These are phyloP conservation scores for Phytopythium cucurbitacearum DNA, from an alignment of 352 stramenopile species.

Conservation along the genomic window DNA sequence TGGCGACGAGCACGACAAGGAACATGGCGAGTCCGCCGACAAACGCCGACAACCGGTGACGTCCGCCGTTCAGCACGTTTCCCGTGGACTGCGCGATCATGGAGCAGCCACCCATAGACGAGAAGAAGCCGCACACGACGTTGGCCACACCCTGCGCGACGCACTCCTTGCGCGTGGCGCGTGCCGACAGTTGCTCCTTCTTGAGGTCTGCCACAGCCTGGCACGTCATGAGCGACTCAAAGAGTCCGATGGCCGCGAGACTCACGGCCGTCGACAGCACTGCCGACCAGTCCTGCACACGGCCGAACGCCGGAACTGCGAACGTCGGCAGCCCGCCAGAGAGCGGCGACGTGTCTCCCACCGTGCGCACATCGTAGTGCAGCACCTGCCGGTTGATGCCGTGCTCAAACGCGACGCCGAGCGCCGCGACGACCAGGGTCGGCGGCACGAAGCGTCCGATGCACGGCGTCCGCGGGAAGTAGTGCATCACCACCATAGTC, in stretches of 20 bases:
- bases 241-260: conserved; percentile 88
- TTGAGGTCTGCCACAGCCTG: conserved; percentile 91
- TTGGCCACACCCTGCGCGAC: conserved; percentile 90
- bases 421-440: conserved; percentile 69
- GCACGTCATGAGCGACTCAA: conserved; percentile 94
- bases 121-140: conserved; percentile 89
- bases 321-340: conserved; percentile 51
- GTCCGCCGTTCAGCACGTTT: conserved; percentile 85
- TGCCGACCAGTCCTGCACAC: conserved; percentile 54
- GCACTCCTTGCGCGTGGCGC: conserved; percentile 67
- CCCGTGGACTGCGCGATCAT: conserved; percentile 93
- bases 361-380: conserved; percentile 69
- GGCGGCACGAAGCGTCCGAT: conserved; percentile 70
- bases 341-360: conserved; percentile 67
- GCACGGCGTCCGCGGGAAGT: conserved; percentile 56
- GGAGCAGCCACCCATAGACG: conserved; percentile 92
- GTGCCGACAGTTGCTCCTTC: conserved; percentile 62
- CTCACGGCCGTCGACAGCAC: conserved; percentile 87
- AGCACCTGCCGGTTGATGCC: conserved; percentile 78
- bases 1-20: conserved; percentile 79
- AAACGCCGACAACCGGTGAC: conserved; percentile 64
- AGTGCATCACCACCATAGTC: conserved; percentile 88
- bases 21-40: conserved; percentile 62
- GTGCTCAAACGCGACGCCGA: conserved; percentile 85
- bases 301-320: conserved; percentile 33